These are phyloP conservation scores for Penicillium malachiteum DNA, from an alignment of 495 filamentous ascomycete genomes.

Conservation along the genomic window DNA sequence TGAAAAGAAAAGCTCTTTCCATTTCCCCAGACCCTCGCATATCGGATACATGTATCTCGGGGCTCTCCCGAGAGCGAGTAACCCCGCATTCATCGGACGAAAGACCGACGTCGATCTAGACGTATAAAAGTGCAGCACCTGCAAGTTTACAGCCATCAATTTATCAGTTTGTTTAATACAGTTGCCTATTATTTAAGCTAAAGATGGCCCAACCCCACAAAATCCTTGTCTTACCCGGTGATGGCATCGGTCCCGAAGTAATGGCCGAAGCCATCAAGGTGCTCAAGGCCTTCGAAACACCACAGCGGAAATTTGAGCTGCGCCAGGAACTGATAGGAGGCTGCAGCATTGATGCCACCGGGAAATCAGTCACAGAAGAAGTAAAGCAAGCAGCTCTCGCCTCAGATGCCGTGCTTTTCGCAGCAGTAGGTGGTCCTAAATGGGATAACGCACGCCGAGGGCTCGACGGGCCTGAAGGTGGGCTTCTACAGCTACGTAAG, in stretches of 20 bases:
- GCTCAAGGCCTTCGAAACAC: slow-evolving; percentile 45
- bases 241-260: slow-evolving; percentile 56
- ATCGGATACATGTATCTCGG: slow-evolving; percentile 10
- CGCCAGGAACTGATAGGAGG: slow-evolving; percentile 50
- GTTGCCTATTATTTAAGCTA: background rate
- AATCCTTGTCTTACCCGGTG: slow-evolving; percentile 54
- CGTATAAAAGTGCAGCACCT: background rate
- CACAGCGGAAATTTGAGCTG: slow-evolving; percentile 37
- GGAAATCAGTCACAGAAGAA: slow-evolving; percentile 42
- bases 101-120: slow-evolving; percentile 15
- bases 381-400: slow-evolving; percentile 42
- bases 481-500: slow-evolving; percentile 45
- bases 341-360: slow-evolving; percentile 46
- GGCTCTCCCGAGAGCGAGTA: slow-evolving; percentile 12
- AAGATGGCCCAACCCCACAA: slow-evolving; percentile 34
- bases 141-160: background rate
- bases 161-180: background rate
- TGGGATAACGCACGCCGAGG: slow-evolving; percentile 45
- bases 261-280: slow-evolving; percentile 53
- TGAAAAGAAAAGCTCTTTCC: no score
- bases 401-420: slow-evolving; percentile 51
- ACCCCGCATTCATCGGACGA: slow-evolving; percentile 24
- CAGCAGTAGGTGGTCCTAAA: slow-evolving; percentile 51
- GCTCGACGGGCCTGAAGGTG: slow-evolving; percentile 46
- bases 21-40: background rate